A percentile compares a stretch with the other conserved stretches of the same genome.
These are phyloP conservation scores for Crepidotus variabilis DNA, from an alignment of 768 basidiomycete genomes.

Conservation along the genomic window DNA sequence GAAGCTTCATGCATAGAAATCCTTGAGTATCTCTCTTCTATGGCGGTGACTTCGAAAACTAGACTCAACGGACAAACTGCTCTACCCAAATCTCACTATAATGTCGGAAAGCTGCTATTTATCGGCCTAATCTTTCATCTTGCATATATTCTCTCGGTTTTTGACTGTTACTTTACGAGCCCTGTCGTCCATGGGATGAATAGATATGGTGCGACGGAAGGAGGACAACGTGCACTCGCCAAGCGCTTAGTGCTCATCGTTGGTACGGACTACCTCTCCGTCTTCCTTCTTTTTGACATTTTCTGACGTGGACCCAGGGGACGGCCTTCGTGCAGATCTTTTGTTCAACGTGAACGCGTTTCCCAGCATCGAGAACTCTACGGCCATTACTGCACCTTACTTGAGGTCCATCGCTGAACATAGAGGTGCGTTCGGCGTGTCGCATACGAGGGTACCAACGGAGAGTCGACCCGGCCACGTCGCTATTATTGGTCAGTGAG, in stretches of 20 bases:
- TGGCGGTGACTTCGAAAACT: not conserved
- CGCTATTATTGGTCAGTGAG: constrained; percentile 67
- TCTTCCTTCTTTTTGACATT: not conserved
- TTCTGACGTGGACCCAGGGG: constrained; percentile 40
- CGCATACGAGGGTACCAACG: constrained; percentile 84
- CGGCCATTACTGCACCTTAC: constrained; percentile 68
- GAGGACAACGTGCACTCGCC: constrained; percentile 41
- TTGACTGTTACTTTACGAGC: constrained; percentile 87
- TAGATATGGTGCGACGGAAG: constrained; percentile 39
- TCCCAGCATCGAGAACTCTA: constrained; percentile 43
- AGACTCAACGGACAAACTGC: not conserved
- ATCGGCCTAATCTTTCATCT: constrained; percentile 74
- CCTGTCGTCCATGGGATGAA: constrained; percentile 79
- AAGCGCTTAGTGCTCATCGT: constrained; percentile 79
- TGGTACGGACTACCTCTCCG: constrained; percentile 37
- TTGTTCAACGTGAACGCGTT: constrained; percentile 66
- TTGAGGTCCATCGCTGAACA: constrained; percentile 61
- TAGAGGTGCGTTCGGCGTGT: constrained; percentile 78
- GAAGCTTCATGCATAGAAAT: no score
- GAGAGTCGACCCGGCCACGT: constrained; percentile 89
- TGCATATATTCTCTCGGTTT: constrained; percentile 66
- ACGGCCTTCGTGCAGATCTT: constrained; percentile 81
- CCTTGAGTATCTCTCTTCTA: not conserved
- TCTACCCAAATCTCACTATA: constrained; percentile 23
- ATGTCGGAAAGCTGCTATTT: constrained; percentile 46